A percentile compares a stretch with the other conserved stretches of the same genome.
Evolutionary conservation across 2,329 filamentous ascomycete genomes (phyloP).

Genomic region (Penicillium sp.): DNA sequence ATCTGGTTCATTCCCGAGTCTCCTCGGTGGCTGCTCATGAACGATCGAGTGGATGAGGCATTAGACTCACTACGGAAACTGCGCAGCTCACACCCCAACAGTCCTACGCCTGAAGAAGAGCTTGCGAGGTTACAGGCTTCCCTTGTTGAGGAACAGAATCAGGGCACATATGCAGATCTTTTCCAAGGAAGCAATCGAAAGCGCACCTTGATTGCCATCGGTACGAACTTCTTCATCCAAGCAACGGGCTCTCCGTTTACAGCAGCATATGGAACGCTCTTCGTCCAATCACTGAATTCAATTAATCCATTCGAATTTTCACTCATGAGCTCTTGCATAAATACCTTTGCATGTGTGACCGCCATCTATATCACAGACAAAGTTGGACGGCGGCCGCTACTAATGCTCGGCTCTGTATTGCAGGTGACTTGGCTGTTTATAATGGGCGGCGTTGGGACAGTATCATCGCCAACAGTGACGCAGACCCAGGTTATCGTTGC

Average conservation of each 20-base stretch:
- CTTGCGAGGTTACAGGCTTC: not conserved
- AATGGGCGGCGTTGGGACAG: slow-evolving; percentile 3
- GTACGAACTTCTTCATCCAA: slow-evolving; percentile 25
- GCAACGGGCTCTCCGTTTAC: slow-evolving; percentile 20
- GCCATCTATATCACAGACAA: not conserved
- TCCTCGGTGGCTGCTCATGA: slow-evolving; percentile 29
- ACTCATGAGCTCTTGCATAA: slow-evolving; percentile 7
- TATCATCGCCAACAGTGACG: slow-evolving; percentile 9
- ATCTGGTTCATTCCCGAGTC: slow-evolving; percentile 30
- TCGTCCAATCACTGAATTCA: slow-evolving; percentile 19
- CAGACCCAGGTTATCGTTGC: slow-evolving; percentile 32
- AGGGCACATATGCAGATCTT: slow-evolving; percentile 21
- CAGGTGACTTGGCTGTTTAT: not conserved
- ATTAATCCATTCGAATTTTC: slow-evolving; percentile 22
- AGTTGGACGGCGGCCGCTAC: not conserved
- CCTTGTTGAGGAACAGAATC: slow-evolving; percentile 11
- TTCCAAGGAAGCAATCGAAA: slow-evolving; percentile 20
- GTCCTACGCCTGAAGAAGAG: not conserved
- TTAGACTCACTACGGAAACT: slow-evolving; percentile 18
- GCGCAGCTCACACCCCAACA: not conserved
- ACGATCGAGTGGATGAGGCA: slow-evolving; percentile 30
- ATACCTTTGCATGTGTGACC: not conserved
- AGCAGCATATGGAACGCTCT: slow-evolving; percentile 22
- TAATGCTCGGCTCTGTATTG: not conserved
- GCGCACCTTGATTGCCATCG: slow-evolving; percentile 21